These are phyloP conservation scores for Pseudogymnoascus sp. DNA, from an alignment of 2,329 filamentous ascomycete species.

Conservation along the genomic window DNA sequence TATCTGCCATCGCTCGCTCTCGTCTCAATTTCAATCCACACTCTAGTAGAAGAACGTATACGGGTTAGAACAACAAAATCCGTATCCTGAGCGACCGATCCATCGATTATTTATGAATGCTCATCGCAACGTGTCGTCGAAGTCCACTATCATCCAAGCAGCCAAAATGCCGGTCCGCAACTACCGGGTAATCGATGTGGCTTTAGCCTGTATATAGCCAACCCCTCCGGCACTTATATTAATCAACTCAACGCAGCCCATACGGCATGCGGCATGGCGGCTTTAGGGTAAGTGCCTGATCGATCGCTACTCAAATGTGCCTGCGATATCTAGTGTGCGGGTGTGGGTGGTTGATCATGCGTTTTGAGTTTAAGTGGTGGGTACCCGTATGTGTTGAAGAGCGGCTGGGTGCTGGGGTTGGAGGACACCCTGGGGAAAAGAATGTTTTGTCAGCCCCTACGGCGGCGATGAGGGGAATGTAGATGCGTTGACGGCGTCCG, in stretches of 20 bases:
- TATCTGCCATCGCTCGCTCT: neutral
- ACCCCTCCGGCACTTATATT: neutral
- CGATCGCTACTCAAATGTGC: neutral
- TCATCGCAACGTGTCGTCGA: slow-evolving; percentile 1
- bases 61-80: neutral
- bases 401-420: neutral
- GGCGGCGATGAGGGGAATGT: neutral
- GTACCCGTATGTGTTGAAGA: neutral
- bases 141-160: neutral
- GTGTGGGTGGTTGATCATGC: neutral
- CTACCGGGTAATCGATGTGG: neutral
- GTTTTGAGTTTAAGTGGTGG: neutral
- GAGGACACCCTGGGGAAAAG: neutral
- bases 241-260: neutral
- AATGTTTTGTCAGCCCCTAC: neutral
- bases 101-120: neutral
- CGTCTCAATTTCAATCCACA: neutral
- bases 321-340: neutral
- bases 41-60: neutral
- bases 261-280: neutral
- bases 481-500: neutral
- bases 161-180: neutral
- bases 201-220: slow-evolving; percentile 2
- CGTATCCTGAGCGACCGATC: neutral
- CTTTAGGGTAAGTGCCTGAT: neutral